Base-by-base conservation (phyloP, 768 basidiomycete species). In the Pleurotus citrinopileatus region DNA sequence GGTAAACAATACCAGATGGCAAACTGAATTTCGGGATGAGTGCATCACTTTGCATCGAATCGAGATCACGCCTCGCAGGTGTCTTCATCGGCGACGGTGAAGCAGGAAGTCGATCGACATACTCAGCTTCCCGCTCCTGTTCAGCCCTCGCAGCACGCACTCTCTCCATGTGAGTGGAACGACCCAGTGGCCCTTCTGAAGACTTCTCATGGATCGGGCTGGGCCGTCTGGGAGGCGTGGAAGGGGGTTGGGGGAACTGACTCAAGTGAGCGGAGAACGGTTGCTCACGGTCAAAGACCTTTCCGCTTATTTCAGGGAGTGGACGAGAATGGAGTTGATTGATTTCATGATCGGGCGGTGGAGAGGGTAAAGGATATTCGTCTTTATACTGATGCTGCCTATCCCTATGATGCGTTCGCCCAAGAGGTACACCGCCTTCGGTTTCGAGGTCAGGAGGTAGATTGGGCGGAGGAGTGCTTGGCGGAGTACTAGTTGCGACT, bases 381-480 rank as follows among this genome's bases (percentile, higher is more conserved):
- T 32, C 19, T 19, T 15, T 34, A 22, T 50, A 50, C 34, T 50
- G 48, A 20, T 25, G 10, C 8, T 37, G 48, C 25, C 82, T 75
- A 37, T 84, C 80, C 5, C 77, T 73, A 58, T 85, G 86, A 65
- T 84, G 86, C 17, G 75, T 77, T 15, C 82, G 77, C 19, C 85
- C 87, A 43, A 84, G 79, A 4, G 83, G 83, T 50, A 87, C 67
- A 2, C 84, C 84, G 53, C 78, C 79, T 64, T 86, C 84, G 6
- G 79, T 78, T 59, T 87, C 83, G n/a, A 80, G 63, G 46, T 82
- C 82, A 10, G 72, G 71, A 17, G 83, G 81, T 4, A 83, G 70
- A 48, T 74, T 67, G 40, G 57, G 73, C 3, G 84, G 79, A 32
- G 80, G 77, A 13, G 81, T 77, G 61, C 62, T 72, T 28, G 63